These are phyloP conservation scores for Sporobolus alterniflorus DNA, from an alignment of 202 grass and related monocot genomes.

Conservation along the genomic window DNA sequence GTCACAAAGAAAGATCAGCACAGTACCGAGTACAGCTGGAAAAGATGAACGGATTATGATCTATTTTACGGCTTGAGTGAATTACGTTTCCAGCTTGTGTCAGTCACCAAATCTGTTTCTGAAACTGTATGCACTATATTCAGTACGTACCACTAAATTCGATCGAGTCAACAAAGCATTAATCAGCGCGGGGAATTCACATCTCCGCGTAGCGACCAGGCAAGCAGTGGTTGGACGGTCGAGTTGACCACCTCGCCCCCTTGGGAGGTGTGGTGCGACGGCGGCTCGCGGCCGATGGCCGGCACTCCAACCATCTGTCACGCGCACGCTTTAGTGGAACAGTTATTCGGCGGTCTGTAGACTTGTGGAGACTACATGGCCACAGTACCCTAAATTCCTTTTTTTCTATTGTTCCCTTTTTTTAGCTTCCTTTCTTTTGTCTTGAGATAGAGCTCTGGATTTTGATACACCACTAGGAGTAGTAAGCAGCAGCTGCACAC, in stretches of 20 bases:
- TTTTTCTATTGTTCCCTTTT: neutral
- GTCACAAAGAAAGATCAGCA: too few relatives aligned
- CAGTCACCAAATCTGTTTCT: neutral
- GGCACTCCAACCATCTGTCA: conserved; percentile 36
- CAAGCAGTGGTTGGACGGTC: conserved; percentile 27
- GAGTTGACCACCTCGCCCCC: conserved; percentile 48
- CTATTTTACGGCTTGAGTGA: neutral
- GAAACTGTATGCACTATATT: neutral
- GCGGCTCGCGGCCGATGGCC: conserved; percentile 23
- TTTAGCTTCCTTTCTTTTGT: neutral
- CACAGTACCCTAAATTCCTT: neutral
- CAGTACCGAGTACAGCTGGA: too few relatives aligned
- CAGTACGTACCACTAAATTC: too few relatives aligned
- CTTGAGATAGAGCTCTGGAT: too few relatives aligned
- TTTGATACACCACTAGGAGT: neutral
- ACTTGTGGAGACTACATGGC: neutral
- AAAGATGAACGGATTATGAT: too few relatives aligned
- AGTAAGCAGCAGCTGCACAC: neutral
- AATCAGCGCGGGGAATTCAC: conserved; percentile 9
- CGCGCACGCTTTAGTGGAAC: conserved; percentile 13
- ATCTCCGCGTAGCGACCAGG: conserved; percentile 4
- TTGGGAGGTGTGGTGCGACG: conserved; percentile 32
- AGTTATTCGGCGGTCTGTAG: conserved; percentile 17
- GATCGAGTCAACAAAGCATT: conserved; percentile 30
- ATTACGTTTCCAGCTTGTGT: neutral